Percentiles rank a stretch among this genome's conserved stretches.
Conservation (phyloP, 1,284 basidiomycete genomes). For the Pascua sp. region DNA sequence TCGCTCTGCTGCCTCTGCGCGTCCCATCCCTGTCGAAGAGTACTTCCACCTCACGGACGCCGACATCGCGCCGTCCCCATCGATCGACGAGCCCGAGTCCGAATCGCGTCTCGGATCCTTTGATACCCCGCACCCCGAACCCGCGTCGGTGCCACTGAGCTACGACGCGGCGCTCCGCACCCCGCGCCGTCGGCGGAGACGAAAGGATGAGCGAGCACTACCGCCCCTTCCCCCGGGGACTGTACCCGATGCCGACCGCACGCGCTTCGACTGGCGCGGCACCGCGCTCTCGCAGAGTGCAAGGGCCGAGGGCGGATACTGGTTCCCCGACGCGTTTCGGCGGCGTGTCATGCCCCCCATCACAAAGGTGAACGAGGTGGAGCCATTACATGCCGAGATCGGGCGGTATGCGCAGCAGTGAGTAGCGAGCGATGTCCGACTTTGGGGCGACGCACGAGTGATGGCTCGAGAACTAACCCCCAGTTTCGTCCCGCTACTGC, state of each 20-base stretch:
- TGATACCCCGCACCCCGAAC: too few species aligned
- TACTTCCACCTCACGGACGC: too few species aligned
- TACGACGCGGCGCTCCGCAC: conserved; percentile 12
- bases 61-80: too few species aligned
- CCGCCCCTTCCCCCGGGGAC: conserved; percentile 20
- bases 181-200: conserved; percentile 8
- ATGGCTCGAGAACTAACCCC: neutral
- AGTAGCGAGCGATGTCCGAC: conserved; percentile 7
- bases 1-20: too few species aligned
- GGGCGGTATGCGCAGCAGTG: conserved; percentile 36
- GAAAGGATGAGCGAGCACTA: neutral
- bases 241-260: conserved; percentile 25
- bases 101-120: too few species aligned
- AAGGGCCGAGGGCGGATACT: conserved; percentile 13
- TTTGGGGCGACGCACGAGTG: neutral
- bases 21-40: too few species aligned
- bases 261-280: conserved; percentile 40
- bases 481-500: conserved; percentile 64
- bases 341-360: conserved; percentile 46
- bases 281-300: conserved; percentile 5
- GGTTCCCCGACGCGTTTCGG: conserved; percentile 22
- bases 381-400: conserved; percentile 53
- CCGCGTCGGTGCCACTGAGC: neutral
- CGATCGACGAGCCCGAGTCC: too few species aligned
- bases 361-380: conserved; percentile 40